phyloP scores from a whole-genome alignment of 345 rosid species.

The Boechera stricta region DNA sequence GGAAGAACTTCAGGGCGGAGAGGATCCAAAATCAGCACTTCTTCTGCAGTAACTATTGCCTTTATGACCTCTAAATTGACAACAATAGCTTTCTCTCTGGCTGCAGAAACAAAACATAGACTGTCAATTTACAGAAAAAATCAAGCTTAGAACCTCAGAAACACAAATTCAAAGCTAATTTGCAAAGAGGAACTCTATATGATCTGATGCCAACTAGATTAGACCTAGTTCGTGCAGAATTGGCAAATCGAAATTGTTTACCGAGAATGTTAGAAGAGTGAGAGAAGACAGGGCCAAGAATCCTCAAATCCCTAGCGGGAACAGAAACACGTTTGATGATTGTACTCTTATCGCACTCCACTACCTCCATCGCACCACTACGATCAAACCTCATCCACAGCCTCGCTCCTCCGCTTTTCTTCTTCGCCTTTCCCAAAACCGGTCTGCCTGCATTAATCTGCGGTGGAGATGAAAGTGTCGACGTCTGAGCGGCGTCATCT shows the following conservation, averaged over 20 bases:
- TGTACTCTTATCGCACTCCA: not conserved
- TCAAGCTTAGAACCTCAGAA: not conserved
- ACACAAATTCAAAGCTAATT: conserved; percentile 2
- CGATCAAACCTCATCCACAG: conserved; percentile 91
- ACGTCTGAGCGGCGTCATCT: conserved; percentile 22
- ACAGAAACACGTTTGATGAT: conserved; percentile 50
- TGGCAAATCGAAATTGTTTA: not conserved
- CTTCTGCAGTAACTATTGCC: conserved; percentile 85
- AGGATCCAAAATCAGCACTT: conserved; percentile 79
- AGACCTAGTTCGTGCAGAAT: not conserved
- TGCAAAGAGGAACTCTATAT: not conserved
- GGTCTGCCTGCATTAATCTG: conserved; percentile 34
- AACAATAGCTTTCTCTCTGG: conserved; percentile 90
- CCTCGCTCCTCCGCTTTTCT: conserved; percentile 88
- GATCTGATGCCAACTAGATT: not conserved
- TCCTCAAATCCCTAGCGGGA: conserved; percentile 93
- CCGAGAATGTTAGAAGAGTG: conserved; percentile 82
- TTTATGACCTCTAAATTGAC: conserved; percentile 83
- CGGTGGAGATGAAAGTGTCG: conserved; percentile 43
- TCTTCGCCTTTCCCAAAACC: conserved; percentile 63
- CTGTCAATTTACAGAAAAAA: no score
- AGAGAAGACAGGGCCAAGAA: conserved; percentile 92
- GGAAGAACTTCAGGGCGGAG: conserved; percentile 77
- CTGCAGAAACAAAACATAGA: conserved; percentile 44
- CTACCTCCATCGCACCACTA: not conserved